Conservation (phyloP, 805 yeast species). For the Yueomyces sp. region DNA sequence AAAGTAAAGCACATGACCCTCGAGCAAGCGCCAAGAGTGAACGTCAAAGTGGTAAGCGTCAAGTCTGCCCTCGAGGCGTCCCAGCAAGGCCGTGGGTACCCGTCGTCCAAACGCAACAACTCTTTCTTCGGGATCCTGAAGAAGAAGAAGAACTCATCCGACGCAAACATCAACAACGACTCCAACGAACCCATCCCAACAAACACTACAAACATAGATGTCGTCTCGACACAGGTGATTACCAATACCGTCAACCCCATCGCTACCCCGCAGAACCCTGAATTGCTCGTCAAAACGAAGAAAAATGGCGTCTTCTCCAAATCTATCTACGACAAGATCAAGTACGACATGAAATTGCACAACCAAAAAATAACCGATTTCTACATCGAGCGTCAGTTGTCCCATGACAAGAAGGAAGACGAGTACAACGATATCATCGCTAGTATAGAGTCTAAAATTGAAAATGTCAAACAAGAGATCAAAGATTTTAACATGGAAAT, state of each 20-base stretch:
- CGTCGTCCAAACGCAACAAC: not conserved
- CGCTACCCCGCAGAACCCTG: constrained; percentile 22
- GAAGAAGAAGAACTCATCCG: not conserved
- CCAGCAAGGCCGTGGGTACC: not conserved
- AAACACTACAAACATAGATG: not conserved
- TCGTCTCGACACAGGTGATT: not conserved
- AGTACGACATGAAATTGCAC: constrained; percentile 13
- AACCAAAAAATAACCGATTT: constrained; percentile 9
- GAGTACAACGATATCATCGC: constrained; percentile 12
- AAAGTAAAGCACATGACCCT: not conserved
- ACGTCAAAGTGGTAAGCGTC: not conserved
- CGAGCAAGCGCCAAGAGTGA: not conserved
- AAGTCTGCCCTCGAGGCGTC: not conserved
- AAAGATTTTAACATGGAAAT: constrained; percentile 12
- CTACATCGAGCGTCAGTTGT: constrained; percentile 5
- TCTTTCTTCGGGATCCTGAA: too few relatives aligned
- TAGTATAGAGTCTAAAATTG: constrained; percentile 11
- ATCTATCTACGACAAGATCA: constrained; percentile 17
- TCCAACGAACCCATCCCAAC: not conserved
- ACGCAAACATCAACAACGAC: too few relatives aligned
- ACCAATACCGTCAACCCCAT: constrained; percentile 5
- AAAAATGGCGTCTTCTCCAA: constrained; percentile 16
- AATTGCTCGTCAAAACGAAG: constrained; percentile 14
- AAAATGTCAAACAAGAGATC: constrained; percentile 11
- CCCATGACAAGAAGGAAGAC: constrained; percentile 9